Conservation (phyloP, 345 rosid species). For the Euphorbia tirucalli region DNA sequence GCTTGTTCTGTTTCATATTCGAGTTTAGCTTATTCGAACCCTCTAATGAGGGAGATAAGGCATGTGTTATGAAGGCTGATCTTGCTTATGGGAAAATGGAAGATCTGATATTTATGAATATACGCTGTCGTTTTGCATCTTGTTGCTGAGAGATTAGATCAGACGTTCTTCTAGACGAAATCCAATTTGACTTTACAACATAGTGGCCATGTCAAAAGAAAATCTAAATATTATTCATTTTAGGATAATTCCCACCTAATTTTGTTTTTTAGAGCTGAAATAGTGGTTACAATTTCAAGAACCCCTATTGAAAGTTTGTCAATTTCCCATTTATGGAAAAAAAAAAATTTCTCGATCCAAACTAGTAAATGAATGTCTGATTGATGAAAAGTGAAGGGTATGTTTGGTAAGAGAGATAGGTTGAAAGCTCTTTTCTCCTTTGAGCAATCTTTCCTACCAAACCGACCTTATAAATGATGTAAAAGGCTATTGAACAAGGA, state of each 20-base stretch:
- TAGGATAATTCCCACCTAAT: not conserved
- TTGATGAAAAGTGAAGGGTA: too few relatives aligned
- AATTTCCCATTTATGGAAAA: too few relatives aligned
- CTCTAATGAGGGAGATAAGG: not conserved
- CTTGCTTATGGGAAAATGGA: too few relatives aligned
- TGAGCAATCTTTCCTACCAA: too few relatives aligned
- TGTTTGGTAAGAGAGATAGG: too few relatives aligned
- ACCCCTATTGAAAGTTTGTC: too few relatives aligned
- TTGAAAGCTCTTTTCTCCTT: too few relatives aligned
- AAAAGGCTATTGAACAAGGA: too few relatives aligned
- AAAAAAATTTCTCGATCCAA: too few relatives aligned
- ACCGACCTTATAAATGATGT: too few relatives aligned
- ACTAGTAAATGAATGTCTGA: too few relatives aligned
- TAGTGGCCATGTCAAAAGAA: not conserved
- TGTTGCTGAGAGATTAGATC: not conserved
- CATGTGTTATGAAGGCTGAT: not conserved
- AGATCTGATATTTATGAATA: too few relatives aligned
- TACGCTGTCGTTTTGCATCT: not conserved
- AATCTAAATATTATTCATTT: not conserved
- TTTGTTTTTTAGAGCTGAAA: not conserved
- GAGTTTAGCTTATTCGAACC: slow-evolving; percentile 2
- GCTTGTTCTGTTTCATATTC: not conserved
- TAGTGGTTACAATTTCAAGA: not conserved
- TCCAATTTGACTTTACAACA: not conserved
- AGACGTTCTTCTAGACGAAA: not conserved